Conservation (phyloP, 164 flowering plant genomes). For the Akebia trifoliata region DNA sequence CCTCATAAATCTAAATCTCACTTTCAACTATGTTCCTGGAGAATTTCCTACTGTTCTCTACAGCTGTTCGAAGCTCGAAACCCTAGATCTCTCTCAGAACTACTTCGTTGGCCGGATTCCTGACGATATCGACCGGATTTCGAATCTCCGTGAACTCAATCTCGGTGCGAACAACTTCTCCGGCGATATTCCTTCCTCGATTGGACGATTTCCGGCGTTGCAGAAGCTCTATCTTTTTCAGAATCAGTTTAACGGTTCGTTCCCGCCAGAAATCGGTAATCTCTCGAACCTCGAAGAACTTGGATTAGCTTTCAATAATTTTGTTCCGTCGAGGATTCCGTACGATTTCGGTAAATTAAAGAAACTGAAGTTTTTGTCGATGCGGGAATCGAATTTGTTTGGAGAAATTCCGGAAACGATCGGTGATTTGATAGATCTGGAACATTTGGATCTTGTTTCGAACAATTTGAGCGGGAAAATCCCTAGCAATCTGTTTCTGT, state of each 20-base stretch:
- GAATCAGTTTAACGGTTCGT: constrained; percentile 50
- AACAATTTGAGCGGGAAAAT: constrained; percentile 46
- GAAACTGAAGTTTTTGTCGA: constrained; percentile 36
- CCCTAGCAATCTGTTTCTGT: constrained; percentile 38
- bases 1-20: constrained; percentile 46
- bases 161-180: constrained; percentile 62
- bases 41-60: too few species aligned
- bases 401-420: constrained; percentile 54
- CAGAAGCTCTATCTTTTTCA: constrained; percentile 20
- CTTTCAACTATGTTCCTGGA: constrained; percentile 54
- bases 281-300: constrained; percentile 42
- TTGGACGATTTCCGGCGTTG: constrained; percentile 39
- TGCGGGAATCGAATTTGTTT: constrained; percentile 32
- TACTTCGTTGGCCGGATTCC: too few species aligned
- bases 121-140: constrained; percentile 43
- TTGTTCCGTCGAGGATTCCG: constrained; percentile 41
- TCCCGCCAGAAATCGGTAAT: constrained; percentile 59
- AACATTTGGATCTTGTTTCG: constrained; percentile 36
- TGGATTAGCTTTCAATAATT: constrained; percentile 35
- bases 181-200: constrained; percentile 51
- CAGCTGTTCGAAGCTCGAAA: too few species aligned
- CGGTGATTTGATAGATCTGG: constrained; percentile 27
- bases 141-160: constrained; percentile 33
- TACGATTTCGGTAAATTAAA: constrained; percentile 36
- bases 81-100: too few species aligned